Evolutionary conservation across 805 yeast genomes (phyloP).

Genomic region (Maudiozyma bulderi): DNA sequence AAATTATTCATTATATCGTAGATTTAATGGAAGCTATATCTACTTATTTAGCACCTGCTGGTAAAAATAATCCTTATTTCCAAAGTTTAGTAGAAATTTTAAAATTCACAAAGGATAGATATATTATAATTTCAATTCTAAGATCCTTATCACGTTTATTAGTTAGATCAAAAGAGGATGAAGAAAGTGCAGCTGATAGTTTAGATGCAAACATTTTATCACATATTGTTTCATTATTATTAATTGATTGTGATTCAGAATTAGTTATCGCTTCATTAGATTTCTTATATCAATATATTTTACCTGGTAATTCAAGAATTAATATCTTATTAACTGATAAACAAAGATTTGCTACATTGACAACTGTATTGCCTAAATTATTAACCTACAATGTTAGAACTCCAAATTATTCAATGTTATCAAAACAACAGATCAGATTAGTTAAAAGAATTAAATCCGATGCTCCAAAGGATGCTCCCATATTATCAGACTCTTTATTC

Average conservation of each 20-base stretch:
- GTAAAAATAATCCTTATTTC: conserved; percentile 56
- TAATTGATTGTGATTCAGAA: conserved; percentile 53
- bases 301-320: conserved; percentile 52
- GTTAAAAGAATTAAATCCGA: conserved; percentile 51
- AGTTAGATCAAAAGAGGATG: conserved; percentile 43
- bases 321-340: conserved; percentile 40
- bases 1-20: conserved; percentile 53
- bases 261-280: conserved; percentile 65
- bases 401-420: conserved; percentile 26
- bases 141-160: conserved; percentile 73
- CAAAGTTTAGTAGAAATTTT: conserved; percentile 44
- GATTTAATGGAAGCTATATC: conserved; percentile 81
- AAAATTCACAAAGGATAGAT: conserved; percentile 50
- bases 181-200: conserved; percentile 42
- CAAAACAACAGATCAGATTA: conserved; percentile 28
- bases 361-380: conserved; percentile 53
- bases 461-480: conserved; percentile 60
- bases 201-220: conserved; percentile 41
- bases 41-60: conserved; percentile 70
- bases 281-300: conserved; percentile 69
- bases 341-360: conserved; percentile 42
- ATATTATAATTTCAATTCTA: conserved; percentile 55
- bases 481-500: conserved; percentile 44
- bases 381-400: conserved; percentile 39
- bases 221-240: conserved; percentile 46